phyloP scores from a whole-genome alignment of 768 basidiomycete species.

The Arthromyces matolae region DNA sequence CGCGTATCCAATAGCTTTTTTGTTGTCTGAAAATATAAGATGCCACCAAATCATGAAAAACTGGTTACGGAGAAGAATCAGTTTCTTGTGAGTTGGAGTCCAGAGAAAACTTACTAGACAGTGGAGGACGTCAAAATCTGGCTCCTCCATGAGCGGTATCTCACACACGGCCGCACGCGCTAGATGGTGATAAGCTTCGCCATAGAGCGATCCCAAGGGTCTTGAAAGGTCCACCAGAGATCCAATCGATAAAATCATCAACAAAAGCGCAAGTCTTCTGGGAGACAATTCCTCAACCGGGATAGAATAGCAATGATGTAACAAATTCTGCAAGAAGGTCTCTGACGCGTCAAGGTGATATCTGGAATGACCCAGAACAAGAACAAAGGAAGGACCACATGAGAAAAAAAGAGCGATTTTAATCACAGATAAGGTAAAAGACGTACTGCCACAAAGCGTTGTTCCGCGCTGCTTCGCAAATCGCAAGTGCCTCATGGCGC shows the following conservation, averaged over 20 bases:
- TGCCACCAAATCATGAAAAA: conserved; percentile 76
- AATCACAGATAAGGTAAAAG: conserved; percentile 7
- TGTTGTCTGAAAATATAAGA: conserved; percentile 70
- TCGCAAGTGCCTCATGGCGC: conserved; percentile 50
- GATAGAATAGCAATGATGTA: conserved; percentile 65
- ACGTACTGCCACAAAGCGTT: conserved; percentile 76
- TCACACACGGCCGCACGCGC: conserved; percentile 68
- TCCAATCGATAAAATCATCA: conserved; percentile 73
- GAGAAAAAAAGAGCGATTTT: conserved; percentile 7
- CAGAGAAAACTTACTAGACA: conserved; percentile 44
- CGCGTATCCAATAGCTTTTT: conserved; percentile 66
- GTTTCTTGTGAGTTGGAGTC: neutral
- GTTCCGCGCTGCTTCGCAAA: conserved; percentile 60
- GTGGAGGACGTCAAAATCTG: conserved; percentile 69
- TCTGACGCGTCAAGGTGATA: conserved; percentile 69
- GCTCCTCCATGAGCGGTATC: conserved; percentile 71
- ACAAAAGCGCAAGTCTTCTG: conserved; percentile 59
- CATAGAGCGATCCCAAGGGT: conserved; percentile 52
- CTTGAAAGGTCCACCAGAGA: conserved; percentile 61
- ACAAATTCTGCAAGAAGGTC: conserved; percentile 64
- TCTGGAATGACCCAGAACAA: conserved; percentile 28
- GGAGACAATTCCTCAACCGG: conserved; percentile 60
- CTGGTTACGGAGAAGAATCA: conserved; percentile 20
- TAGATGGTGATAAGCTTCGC: conserved; percentile 64
- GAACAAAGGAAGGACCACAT: conserved; percentile 6